Evolutionary conservation across 2,329 filamentous ascomycete genomes (phyloP).

Genomic region (Trichoderma koningii): DNA sequence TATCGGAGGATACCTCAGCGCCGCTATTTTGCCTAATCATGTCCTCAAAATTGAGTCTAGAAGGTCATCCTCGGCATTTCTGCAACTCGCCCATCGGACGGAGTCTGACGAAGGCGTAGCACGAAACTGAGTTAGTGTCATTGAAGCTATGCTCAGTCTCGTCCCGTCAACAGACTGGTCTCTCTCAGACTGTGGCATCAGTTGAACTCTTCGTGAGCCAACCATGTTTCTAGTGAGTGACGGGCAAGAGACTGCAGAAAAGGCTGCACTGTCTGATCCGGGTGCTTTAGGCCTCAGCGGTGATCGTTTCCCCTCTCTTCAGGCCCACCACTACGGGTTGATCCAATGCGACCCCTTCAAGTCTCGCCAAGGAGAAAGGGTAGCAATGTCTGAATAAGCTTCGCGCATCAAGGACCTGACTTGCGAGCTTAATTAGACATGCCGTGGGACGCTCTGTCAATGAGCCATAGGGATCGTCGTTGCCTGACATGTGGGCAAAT

Average conservation of each 20-base stretch:
- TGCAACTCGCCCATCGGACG: too few relatives aligned
- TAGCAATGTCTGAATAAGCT: constrained; percentile 4
- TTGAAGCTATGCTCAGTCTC: not conserved
- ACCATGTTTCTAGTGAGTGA: too few relatives aligned
- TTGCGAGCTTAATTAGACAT: constrained; percentile 1
- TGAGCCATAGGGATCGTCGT: not conserved
- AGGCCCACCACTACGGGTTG: not conserved
- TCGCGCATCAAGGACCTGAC: not conserved
- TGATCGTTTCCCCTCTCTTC: constrained; percentile 16
- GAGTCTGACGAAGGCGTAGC: not conserved
- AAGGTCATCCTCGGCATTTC: too few relatives aligned
- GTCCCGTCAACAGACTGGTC: not conserved
- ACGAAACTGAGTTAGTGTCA: not conserved
- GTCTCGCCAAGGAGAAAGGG: constrained; percentile 4
- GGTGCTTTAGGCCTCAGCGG: not conserved
- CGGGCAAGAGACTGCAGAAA: not conserved
- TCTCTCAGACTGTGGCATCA: not conserved
- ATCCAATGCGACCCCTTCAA: constrained; percentile 7
- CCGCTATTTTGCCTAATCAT: constrained; percentile 1
- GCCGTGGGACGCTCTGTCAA: not conserved
- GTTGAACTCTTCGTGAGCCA: not conserved
- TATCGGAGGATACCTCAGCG: not conserved
- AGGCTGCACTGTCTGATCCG: not conserved
- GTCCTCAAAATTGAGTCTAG: not conserved
- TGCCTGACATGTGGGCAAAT: not conserved